Evolutionary conservation across 805 yeast species (phyloP).

Genomic region (Pichia californica): DNA sequence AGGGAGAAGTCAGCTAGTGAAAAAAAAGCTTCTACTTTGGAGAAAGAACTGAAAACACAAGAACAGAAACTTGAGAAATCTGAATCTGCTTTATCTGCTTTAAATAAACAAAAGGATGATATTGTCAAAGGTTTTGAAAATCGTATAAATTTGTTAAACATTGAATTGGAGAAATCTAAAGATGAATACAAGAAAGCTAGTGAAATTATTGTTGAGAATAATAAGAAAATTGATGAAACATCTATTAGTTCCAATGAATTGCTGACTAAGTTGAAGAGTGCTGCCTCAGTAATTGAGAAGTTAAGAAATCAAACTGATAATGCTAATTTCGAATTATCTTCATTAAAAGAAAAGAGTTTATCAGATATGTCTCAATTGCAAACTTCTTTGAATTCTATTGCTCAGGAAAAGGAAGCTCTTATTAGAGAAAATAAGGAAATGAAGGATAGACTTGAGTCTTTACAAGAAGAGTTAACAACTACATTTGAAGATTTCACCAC

Average conservation of each 20-base stretch:
- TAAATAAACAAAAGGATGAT: slow-evolving; percentile 19
- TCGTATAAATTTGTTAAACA: slow-evolving; percentile 10
- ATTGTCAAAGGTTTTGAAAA: slow-evolving; percentile 20
- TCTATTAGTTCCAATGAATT: slow-evolving; percentile 19
- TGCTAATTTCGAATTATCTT: slow-evolving; percentile 13
- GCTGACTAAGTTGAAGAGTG: slow-evolving; percentile 19
- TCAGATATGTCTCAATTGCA: slow-evolving; percentile 1
- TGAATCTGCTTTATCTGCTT: slow-evolving; percentile 21
- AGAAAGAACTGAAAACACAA: slow-evolving; percentile 33
- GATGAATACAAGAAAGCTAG: slow-evolving; percentile 24
- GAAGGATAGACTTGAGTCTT: slow-evolving; percentile 4
- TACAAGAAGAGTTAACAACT: slow-evolving; percentile 19
- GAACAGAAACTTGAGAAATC: slow-evolving; percentile 32
- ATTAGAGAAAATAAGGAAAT: slow-evolving; percentile 15
- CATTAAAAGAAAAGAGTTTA: slow-evolving; percentile 3
- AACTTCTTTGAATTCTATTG: not conserved
- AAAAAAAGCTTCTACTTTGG: slow-evolving; percentile 34
- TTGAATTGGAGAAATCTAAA: slow-evolving; percentile 18
- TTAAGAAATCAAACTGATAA: slow-evolving; percentile 22
- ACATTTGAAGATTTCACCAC: slow-evolving; percentile 17
- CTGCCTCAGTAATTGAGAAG: slow-evolving; percentile 24
- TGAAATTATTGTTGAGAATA: slow-evolving; percentile 18
- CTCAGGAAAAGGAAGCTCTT: slow-evolving; percentile 17
- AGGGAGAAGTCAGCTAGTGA: slow-evolving; percentile 51
- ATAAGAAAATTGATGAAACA: slow-evolving; percentile 20